Percentiles rank a stretch among this genome's conserved stretches.
Evolutionary conservation across 108 stramenopile genomes (phyloP).

Genomic region (Stephanodiscus minutulus): DNA sequence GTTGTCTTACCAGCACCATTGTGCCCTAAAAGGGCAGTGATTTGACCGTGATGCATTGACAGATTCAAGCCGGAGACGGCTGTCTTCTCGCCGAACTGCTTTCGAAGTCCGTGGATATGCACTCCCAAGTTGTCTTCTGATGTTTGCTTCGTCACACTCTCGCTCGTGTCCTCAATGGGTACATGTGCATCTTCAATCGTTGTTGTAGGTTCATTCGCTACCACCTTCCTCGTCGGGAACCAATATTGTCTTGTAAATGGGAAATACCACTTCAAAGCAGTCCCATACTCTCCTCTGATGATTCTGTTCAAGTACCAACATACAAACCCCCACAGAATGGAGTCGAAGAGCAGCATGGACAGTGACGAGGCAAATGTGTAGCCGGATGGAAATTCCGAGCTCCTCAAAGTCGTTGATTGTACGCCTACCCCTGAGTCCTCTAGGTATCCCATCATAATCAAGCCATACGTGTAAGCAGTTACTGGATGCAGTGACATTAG

Average conservation of each 20-base stretch:
- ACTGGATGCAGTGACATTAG: constrained; percentile 78
- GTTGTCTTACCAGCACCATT: constrained; percentile 81
- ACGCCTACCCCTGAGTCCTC: constrained; percentile 79
- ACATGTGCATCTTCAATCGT: constrained; percentile 22
- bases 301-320: constrained; percentile 91
- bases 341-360: constrained; percentile 69
- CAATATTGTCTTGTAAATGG: constrained; percentile 76
- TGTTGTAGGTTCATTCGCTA: constrained; percentile 7
- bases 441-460: constrained; percentile 76
- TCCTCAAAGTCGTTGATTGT: constrained; percentile 36
- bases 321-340: constrained; percentile 79
- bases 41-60: constrained; percentile 88
- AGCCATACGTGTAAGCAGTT: constrained; percentile 71
- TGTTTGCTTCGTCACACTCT: constrained; percentile 53
- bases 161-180: constrained; percentile 62
- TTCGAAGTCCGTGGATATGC: constrained; percentile 65
- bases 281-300: constrained; percentile 81
- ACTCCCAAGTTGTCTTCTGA: constrained; percentile 55
- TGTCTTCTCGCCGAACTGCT: constrained; percentile 87
- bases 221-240: constrained; percentile 42
- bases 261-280: constrained; percentile 81
- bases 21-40: constrained; percentile 94
- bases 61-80: constrained; percentile 91
- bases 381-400: constrained; percentile 64
- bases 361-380: constrained; percentile 65